A percentile compares a stretch with the other conserved stretches of the same genome.
These are phyloP conservation scores for Phytophthora pluvialis DNA, from an alignment of 352 stramenopile species.

Conservation along the genomic window DNA sequence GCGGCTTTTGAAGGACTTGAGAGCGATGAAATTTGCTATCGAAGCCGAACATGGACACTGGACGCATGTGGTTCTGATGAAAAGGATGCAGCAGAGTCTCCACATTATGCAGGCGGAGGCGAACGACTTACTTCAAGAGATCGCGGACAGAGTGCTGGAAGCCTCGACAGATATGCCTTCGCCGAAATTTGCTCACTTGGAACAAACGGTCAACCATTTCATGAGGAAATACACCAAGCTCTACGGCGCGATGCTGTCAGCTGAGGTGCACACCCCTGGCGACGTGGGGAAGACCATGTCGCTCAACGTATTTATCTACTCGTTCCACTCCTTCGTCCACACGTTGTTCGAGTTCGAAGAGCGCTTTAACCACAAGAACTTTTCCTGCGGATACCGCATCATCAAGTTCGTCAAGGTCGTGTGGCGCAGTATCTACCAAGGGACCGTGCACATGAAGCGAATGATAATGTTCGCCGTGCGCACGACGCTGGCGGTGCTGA, in stretches of 20 bases:
- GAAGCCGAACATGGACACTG: slow-evolving; percentile 60
- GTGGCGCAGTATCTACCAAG: slow-evolving; percentile 45
- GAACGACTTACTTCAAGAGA: slow-evolving; percentile 68
- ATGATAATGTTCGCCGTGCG: slow-evolving; percentile 61
- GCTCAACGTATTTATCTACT: slow-evolving; percentile 83
- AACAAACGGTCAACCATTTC: slow-evolving; percentile 53
- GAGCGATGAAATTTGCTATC: slow-evolving; percentile 76
- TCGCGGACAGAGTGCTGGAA: slow-evolving; percentile 37
- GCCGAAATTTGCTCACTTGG: slow-evolving; percentile 52
- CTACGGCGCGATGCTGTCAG: slow-evolving; percentile 52
- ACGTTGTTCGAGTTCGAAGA: slow-evolving; percentile 70
- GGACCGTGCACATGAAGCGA: slow-evolving; percentile 45
- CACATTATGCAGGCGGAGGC: slow-evolving; percentile 67
- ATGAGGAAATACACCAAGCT: slow-evolving; percentile 65
- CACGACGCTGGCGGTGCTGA: slow-evolving; percentile 59
- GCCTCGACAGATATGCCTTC: slow-evolving; percentile 41
- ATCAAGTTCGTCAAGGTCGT: slow-evolving; percentile 53
- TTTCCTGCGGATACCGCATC: slow-evolving; percentile 52
- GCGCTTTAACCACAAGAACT: slow-evolving; percentile 70
- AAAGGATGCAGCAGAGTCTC: slow-evolving; percentile 65
- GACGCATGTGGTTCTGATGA: slow-evolving; percentile 66
- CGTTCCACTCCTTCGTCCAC: slow-evolving; percentile 69
- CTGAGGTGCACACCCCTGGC: slow-evolving; percentile 40
- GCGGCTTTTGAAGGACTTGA: slow-evolving; percentile 59
- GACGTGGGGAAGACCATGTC: slow-evolving; percentile 73